Conservation (phyloP, 192 early-diverging fungal species). For the Lunasporangiospora selenospora region DNA sequence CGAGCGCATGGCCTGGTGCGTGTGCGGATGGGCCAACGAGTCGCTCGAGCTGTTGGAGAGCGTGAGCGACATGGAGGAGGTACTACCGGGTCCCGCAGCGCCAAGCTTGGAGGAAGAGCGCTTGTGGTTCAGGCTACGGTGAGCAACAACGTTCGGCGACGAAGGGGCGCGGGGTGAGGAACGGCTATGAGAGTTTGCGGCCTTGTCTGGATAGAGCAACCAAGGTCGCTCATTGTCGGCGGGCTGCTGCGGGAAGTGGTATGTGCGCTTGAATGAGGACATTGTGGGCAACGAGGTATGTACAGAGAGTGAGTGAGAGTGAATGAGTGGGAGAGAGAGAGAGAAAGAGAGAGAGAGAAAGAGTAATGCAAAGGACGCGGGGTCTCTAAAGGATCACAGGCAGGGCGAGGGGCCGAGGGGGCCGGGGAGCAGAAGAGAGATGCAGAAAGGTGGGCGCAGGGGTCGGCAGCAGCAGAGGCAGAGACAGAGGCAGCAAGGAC, state of each 20-base stretch:
- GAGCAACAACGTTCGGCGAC: slow-evolving; percentile 6
- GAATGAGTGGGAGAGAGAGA: neutral
- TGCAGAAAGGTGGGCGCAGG: too few relatives aligned
- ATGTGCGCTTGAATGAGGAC: slow-evolving; percentile 1
- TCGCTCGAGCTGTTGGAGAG: slow-evolving; percentile 25
- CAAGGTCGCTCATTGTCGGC: slow-evolving; percentile 22
- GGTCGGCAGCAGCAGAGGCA: too few relatives aligned
- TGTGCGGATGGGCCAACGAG: slow-evolving; percentile 9
- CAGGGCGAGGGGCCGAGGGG: too few relatives aligned
- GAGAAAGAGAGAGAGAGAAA: slow-evolving; percentile 4
- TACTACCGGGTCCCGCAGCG: slow-evolving; percentile 11
- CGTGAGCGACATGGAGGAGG: slow-evolving; percentile 6
- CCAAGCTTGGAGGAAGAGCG: slow-evolving; percentile 24
- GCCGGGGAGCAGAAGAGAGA: too few relatives aligned
- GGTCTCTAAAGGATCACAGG: too few relatives aligned
- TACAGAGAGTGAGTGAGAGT: neutral
- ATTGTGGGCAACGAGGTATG: neutral
- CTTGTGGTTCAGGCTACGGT: slow-evolving; percentile 7
- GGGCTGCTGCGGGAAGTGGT: slow-evolving; percentile 2
- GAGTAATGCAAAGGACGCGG: too few relatives aligned
- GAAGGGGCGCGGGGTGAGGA: slow-evolving; percentile 1
- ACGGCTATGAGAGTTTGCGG: slow-evolving; percentile 31
- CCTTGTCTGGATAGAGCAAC: slow-evolving; percentile 27
- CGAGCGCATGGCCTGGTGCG: neutral
- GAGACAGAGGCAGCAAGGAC: too few relatives aligned